phyloP scores from a whole-genome alignment of 441 rosid species.

The Bruguiera hainesii region DNA sequence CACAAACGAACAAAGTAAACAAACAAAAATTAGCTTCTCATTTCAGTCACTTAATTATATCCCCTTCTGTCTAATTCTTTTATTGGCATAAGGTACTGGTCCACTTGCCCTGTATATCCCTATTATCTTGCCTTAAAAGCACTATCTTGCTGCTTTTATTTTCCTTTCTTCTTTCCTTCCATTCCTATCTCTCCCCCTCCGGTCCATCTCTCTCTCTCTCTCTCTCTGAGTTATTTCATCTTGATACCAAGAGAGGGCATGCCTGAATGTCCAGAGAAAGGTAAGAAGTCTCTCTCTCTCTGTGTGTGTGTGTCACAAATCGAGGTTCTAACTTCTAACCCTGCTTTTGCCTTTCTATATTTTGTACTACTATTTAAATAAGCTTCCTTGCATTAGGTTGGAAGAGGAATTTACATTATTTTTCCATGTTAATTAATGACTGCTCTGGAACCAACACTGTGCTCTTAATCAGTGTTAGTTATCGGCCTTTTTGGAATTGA shows the following conservation, averaged over 20 bases:
- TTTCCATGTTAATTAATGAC: not conserved
- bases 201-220: slow-evolving; percentile 14
- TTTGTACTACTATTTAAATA: not conserved
- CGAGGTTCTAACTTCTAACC: not conserved
- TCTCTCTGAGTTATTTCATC: slow-evolving; percentile 11
- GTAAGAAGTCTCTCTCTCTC: slow-evolving; percentile 32
- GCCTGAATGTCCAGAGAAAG: slow-evolving; percentile 99
- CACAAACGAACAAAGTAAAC: slow-evolving; percentile 5
- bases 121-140: slow-evolving; percentile 81
- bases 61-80: slow-evolving; percentile 10
- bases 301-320: not conserved
- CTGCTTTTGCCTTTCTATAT: not conserved
- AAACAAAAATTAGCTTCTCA: slow-evolving; percentile 10
- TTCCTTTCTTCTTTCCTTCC: slow-evolving; percentile 27
- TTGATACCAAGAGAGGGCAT: slow-evolving; percentile 48
- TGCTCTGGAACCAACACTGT: slow-evolving; percentile 7
- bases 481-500: not conserved
- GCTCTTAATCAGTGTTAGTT: not conserved
- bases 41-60: slow-evolving; percentile 13
- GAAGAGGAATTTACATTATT: not conserved
- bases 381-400: not conserved
- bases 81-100: slow-evolving; percentile 16
- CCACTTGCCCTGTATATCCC: slow-evolving; percentile 31
- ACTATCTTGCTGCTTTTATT: slow-evolving; percentile 29
- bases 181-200: slow-evolving; percentile 5